Percentiles rank a stretch among this genome's conserved stretches.
Conservation (phyloP, 257 asterid species). For the Solanum pennellii region DNA sequence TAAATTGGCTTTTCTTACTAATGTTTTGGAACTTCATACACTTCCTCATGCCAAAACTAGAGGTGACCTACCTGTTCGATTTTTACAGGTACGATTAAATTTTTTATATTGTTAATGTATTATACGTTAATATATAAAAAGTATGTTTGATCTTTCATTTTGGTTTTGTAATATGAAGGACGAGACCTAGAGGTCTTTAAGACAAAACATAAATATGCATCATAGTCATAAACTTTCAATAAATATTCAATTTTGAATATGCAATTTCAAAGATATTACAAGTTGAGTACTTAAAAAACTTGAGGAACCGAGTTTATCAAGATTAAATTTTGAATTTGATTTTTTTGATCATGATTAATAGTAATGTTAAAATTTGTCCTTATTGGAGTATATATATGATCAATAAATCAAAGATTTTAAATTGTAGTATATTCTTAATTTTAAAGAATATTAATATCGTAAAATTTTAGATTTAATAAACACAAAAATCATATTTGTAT, state of each 20-base stretch:
- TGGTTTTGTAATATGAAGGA: background rate
- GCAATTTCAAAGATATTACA: background rate
- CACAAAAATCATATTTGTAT: too few species aligned
- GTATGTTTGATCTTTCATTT: too few species aligned
- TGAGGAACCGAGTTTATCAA: background rate
- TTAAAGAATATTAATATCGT: background rate
- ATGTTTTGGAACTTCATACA: slow-evolving; percentile 44
- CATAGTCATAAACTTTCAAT: background rate
- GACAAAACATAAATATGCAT: too few species aligned
- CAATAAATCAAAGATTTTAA: background rate
- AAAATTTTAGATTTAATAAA: too few species aligned
- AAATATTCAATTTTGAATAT: background rate
- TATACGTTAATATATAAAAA: too few species aligned
- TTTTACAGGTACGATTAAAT: slow-evolving; percentile 28
- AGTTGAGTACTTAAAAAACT: background rate
- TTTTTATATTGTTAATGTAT: rapidly evolving
- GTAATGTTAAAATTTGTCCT: background rate
- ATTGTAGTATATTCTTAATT: background rate
- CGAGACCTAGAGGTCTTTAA: background rate
- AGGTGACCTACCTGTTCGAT: slow-evolving; percentile 56
- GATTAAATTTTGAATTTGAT: background rate
- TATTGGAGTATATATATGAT: background rate
- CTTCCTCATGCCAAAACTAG: slow-evolving; percentile 51
- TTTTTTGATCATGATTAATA: background rate
- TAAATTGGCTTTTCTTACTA: slow-evolving; percentile 49